Conservation (phyloP, 2,329 filamentous ascomycete genomes). For the Alternaria burnsii region DNA sequence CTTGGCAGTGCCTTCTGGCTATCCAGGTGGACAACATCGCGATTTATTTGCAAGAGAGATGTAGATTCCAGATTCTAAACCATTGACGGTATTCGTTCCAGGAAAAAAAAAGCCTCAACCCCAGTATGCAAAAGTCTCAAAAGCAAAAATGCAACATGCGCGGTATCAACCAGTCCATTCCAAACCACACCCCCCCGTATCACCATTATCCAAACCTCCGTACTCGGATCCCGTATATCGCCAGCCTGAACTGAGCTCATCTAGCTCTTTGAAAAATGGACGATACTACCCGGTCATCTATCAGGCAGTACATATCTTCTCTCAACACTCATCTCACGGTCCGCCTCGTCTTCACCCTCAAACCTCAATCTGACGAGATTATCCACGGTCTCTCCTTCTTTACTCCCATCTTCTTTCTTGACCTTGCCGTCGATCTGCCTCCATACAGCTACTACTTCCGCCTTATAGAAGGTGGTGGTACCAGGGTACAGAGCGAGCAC, state of each 20-base stretch:
- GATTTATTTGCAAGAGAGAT: neutral
- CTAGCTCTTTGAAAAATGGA: neutral
- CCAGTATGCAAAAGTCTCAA: neutral
- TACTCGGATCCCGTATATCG: neutral
- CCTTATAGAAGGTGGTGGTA: conserved; percentile 64
- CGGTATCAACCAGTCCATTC: neutral
- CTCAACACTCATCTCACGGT: conserved; percentile 59
- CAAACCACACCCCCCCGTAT: neutral
- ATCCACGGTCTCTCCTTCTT: conserved; percentile 53
- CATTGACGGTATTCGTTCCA: neutral
- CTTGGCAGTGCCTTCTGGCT: conserved; percentile 5
- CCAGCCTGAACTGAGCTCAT: neutral
- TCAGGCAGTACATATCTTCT: conserved; percentile 59
- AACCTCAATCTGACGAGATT: conserved; percentile 57
- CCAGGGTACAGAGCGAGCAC: conserved; percentile 61
- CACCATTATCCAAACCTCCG: neutral
- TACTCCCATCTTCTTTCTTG: conserved; percentile 51
- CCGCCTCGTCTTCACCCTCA: conserved; percentile 58
- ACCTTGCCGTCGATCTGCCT: conserved; percentile 42
- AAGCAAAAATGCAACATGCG: neutral
- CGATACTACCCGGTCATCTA: neutral
- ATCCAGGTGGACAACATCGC: neutral
- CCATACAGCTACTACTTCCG: conserved; percentile 58
- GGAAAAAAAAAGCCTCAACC: neutral
- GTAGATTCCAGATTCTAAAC: neutral